A percentile compares a stretch with the other conserved stretches of the same genome.
phyloP scores from a whole-genome alignment of 495 filamentous ascomycete species.

The Geoglossum glabrum region DNA sequence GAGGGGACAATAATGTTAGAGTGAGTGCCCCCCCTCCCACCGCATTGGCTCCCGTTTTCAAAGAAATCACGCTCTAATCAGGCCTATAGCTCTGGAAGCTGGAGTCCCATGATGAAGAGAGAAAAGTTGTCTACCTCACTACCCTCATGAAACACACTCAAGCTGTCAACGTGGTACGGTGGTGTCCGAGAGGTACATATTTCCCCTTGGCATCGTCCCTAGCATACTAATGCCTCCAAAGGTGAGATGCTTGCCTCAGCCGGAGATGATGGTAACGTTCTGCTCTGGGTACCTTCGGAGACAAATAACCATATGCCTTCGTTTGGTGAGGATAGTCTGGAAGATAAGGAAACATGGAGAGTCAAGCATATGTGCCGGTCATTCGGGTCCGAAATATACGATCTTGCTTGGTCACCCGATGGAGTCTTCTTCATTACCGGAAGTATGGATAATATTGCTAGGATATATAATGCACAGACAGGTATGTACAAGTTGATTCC shows the following conservation, averaged over 20 bases:
- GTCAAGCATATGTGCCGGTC: constrained; percentile 95
- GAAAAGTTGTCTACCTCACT: constrained; percentile 75
- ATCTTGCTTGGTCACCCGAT: constrained; percentile 95
- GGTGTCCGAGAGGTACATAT: constrained; percentile 62
- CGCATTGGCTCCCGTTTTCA: constrained; percentile 2
- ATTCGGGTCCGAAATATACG: constrained; percentile 84
- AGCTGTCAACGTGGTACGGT: constrained; percentile 94
- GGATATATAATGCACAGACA: constrained; percentile 88
- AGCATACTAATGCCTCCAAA: constrained; percentile 21
- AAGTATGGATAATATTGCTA: constrained; percentile 96
- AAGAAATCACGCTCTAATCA: constrained; percentile 1
- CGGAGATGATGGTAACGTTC: constrained; percentile 89
- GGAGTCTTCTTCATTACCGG: constrained; percentile 92
- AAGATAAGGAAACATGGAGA: constrained; percentile 94
- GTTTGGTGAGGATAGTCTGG: constrained; percentile 66
- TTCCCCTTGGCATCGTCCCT: neutral
- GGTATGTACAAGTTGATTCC: constrained; percentile 31
- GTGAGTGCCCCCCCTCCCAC: constrained; percentile 45
- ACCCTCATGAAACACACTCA: constrained; percentile 87
- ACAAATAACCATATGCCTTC: constrained; percentile 34
- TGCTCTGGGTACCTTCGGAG: constrained; percentile 87
- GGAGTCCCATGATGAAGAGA: constrained; percentile 65
- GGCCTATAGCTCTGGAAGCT: constrained; percentile 64
- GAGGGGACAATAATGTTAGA: constrained; percentile 92
- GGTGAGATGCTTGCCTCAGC: constrained; percentile 87